Evolutionary conservation across 2,329 filamentous ascomycete species (phyloP), one percentile per base, ranked within the genome.

Genomic region (Botrytis galanthina): DNA sequence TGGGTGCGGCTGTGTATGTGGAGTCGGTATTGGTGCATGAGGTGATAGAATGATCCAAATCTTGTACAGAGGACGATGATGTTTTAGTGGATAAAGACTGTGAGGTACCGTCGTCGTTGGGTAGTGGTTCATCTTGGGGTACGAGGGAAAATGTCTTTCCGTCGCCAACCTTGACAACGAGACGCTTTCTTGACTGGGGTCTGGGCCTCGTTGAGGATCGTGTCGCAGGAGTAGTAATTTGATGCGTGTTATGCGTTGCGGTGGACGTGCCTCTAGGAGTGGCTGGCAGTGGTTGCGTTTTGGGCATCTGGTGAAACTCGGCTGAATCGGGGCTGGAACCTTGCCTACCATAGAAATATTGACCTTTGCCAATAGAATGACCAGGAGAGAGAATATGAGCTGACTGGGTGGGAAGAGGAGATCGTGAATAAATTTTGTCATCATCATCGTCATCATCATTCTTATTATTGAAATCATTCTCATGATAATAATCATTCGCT

Each of bases 91-190:
- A 76, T 57, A 69, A 14, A 42, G 66, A 73, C 51, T 75, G 70
- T 32, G 74, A 74, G 46, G 73, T 73, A 48, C 68, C 69, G 73
- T 76, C 78, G 44, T 79, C 75, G 32, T 54, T 61, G 46, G 75
- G 71, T 44, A 72, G 75, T 42, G 75, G 51, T 66, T 77, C 75
- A 74, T 79, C 76, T 39, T 79, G 75, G 32, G 79, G 75, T 44
- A 74, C 73, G 66, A 81, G 74, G 35, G 79, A 80, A 73, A 80
- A 80, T 37, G 80, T 80, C 77, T 80, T 80, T 60, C 77, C 78
- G 74, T 81, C 79, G 5, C 72, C 69, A 14, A 70, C 71, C 64
- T 77, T 74, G 74, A 81, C 77, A 63, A 80, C 77, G 26, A 80
- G 75, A 44, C 77, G 78, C 75, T 79, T 73, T 74, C 78, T 80